phyloP scores from a whole-genome alignment of 148 eudicot species.

The Pouteria glomerata region DNA sequence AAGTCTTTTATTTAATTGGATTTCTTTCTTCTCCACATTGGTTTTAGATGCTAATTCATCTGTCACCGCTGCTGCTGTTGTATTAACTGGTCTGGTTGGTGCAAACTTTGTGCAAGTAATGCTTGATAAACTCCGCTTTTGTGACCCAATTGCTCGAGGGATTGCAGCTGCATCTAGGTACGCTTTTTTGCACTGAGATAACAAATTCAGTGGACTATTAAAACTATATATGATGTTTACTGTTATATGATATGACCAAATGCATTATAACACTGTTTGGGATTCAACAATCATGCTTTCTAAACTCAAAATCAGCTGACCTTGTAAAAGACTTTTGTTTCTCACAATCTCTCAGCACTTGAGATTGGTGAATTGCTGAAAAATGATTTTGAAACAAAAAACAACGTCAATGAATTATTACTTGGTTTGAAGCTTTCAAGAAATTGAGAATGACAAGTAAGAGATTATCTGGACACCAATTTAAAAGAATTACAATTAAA shows the following conservation, averaged over 20 bases:
- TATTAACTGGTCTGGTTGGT: conserved; percentile 89
- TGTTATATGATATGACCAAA: background rate
- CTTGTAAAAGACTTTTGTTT: background rate
- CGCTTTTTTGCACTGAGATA: background rate
- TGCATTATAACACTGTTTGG: background rate
- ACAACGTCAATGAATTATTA: background rate
- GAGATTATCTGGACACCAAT: background rate
- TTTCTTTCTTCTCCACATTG: conserved; percentile 6
- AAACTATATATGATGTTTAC: background rate
- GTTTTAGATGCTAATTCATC: conserved; percentile 80
- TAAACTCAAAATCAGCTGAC: background rate
- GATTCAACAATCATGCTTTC: background rate
- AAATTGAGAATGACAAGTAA: background rate
- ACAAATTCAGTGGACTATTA: background rate
- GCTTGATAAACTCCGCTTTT: conserved; percentile 72
- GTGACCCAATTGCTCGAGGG: conserved; percentile 96
- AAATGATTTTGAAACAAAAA: background rate
- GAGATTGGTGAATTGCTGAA: background rate
- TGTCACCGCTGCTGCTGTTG: conserved; percentile 93
- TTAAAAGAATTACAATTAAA: background rate
- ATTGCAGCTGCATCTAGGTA: conserved; percentile 99
- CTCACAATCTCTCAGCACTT: no score
- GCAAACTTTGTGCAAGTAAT: conserved; percentile 90
- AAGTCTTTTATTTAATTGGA: background rate
- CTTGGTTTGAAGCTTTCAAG: background rate